Conservation (phyloP, 345 rosid species). For the Arabidopsis arenosa region DNA sequence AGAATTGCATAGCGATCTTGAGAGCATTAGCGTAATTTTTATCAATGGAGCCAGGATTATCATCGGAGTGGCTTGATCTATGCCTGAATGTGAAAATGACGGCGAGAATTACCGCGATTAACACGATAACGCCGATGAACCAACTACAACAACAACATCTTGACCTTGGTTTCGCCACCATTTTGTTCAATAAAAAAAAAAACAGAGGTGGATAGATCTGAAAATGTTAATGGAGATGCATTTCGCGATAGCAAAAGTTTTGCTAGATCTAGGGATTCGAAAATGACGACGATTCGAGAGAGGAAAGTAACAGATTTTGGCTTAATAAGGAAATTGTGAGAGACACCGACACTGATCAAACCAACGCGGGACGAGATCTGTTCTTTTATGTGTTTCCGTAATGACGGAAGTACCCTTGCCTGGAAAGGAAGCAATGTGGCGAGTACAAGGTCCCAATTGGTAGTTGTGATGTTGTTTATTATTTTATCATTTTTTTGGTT, state of each 20-base stretch:
- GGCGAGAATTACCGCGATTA: constrained; percentile 58
- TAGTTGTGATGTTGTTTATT: not conserved
- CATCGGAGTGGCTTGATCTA: constrained; percentile 50
- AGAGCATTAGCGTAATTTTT: constrained; percentile 78
- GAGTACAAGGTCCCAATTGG: constrained; percentile 19
- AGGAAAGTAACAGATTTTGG: constrained; percentile 18
- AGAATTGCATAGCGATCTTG: constrained; percentile 82
- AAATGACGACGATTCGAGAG: not conserved
- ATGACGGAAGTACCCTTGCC: constrained; percentile 29
- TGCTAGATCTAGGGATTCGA: constrained; percentile 21
- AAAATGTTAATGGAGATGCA: constrained; percentile 22
- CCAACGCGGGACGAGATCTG: constrained; percentile 45
- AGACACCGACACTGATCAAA: constrained; percentile 40
- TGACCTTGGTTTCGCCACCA: constrained; percentile 67
- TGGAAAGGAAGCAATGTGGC: constrained; percentile 22
- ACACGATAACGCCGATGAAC: constrained; percentile 58
- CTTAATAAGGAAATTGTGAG: constrained; percentile 7
- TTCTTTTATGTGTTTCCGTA: not conserved
- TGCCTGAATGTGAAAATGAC: constrained; percentile 57
- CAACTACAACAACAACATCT: constrained; percentile 64
- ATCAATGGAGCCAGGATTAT: constrained; percentile 67
- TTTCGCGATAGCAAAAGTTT: not conserved
- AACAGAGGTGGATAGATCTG: constrained; percentile 7
- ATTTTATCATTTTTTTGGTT: constrained; percentile 16
- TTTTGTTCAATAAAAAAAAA: constrained; percentile 19